Conservation (phyloP, 352 stramenopile genomes). For the Globisporangium perplexum region DNA sequence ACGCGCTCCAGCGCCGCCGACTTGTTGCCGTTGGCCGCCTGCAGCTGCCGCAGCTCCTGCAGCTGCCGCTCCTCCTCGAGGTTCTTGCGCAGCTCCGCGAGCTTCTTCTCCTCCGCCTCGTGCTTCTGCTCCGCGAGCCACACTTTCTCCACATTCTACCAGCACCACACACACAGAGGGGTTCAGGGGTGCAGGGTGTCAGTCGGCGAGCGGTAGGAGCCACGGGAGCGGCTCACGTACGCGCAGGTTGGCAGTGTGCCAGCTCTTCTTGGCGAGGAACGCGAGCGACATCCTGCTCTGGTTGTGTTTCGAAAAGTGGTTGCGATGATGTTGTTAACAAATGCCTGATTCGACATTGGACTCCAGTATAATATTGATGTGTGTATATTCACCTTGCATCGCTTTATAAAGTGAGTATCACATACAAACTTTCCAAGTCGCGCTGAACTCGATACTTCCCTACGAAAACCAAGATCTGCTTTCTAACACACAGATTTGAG, state of each 20-base stretch:
- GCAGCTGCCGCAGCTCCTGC: conserved; percentile 92
- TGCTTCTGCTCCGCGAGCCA: conserved; percentile 96
- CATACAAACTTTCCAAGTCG: too few species aligned
- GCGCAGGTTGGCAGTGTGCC: conserved; percentile 94
- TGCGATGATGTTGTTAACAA: too few species aligned
- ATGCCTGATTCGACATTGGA: too few species aligned
- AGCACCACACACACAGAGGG: too few species aligned
- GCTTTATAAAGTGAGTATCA: too few species aligned
- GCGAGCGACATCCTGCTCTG: conserved; percentile 91
- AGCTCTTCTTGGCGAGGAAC: conserved; percentile 97
- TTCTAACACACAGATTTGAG: too few species aligned
- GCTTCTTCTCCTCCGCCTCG: conserved; percentile 90
- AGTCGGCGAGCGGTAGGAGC: not conserved
- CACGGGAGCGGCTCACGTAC: conserved; percentile 26
- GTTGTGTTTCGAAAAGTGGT: too few species aligned
- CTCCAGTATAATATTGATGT: too few species aligned
- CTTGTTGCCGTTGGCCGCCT: conserved; percentile 84
- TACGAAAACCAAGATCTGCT: too few species aligned
- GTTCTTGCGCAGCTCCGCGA: conserved; percentile 94
- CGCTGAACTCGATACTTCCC: not conserved
- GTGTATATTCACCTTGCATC: too few species aligned
- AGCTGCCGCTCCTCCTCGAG: conserved; percentile 95
- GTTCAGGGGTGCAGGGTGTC: too few species aligned
- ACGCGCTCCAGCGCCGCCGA: conserved; percentile 73
- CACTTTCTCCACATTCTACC: conserved; percentile 96